Conservation (phyloP, 352 stramenopile species). For the Globisporangium cylindrosporum region DNA sequence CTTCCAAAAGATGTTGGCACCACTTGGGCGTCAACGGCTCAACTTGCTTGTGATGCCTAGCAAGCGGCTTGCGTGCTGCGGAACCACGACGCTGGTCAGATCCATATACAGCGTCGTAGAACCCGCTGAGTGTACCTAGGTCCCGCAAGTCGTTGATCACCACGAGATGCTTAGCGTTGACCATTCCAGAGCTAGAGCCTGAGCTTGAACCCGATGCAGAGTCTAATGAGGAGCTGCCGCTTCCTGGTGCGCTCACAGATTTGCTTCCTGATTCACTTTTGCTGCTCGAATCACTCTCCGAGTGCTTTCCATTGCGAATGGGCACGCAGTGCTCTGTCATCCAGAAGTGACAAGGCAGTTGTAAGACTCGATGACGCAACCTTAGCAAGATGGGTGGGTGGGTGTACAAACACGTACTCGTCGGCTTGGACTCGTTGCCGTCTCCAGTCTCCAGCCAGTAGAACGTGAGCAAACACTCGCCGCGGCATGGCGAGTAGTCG, state of each 20-base stretch:
- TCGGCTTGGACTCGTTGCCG: slow-evolving; percentile 11
- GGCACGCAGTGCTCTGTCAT: slow-evolving; percentile 15
- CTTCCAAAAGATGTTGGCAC: neutral
- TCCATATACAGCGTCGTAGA: neutral
- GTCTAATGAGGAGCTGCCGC: neutral
- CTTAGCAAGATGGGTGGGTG: neutral
- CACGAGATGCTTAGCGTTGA: neutral
- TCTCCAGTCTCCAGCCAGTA: slow-evolving; percentile 39
- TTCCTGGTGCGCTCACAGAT: neutral
- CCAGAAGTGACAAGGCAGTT: neutral
- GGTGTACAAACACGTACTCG: slow-evolving; percentile 26
- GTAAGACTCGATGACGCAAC: neutral
- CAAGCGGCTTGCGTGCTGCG: neutral
- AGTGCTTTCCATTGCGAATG: slow-evolving; percentile 2
- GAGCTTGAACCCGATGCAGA: neutral
- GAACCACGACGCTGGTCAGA: neutral
- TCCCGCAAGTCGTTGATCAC: neutral
- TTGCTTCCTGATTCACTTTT: slow-evolving; percentile 1
- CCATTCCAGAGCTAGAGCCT: neutral
- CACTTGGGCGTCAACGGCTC: neutral
- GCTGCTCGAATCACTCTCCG: neutral
- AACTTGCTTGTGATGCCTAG: neutral
- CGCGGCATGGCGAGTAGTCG: slow-evolving; percentile 41
- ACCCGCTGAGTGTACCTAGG: neutral
- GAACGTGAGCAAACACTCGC: slow-evolving; percentile 38